These are phyloP conservation scores for Hypoxylon sp. DNA, from an alignment of 2,329 filamentous ascomycete species.

Conservation along the genomic window DNA sequence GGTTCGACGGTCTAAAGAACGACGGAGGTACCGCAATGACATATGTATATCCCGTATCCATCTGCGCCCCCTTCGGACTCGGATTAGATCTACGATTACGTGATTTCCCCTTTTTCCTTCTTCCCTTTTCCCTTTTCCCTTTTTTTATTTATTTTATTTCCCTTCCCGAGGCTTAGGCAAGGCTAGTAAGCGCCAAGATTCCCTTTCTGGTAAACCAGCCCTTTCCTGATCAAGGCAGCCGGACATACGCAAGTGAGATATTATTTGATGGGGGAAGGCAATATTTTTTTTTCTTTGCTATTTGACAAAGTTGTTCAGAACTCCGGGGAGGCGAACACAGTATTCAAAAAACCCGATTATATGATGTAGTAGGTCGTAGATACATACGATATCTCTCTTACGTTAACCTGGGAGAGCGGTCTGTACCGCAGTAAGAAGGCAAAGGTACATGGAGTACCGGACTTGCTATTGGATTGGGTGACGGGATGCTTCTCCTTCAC, in stretches of 20 bases:
- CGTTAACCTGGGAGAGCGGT: slow-evolving; percentile 25
- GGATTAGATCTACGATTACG: slow-evolving; percentile 34
- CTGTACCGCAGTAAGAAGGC: slow-evolving; percentile 11
- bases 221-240: slow-evolving; percentile 32
- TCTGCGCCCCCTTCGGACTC: slow-evolving; percentile 11
- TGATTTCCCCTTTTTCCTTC: slow-evolving; percentile 24
- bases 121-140: no score
- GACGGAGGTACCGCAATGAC: slow-evolving; percentile 7
- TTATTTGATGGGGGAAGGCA: slow-evolving; percentile 11
- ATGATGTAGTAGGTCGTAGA: slow-evolving; percentile 22
- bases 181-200: slow-evolving; percentile 44
- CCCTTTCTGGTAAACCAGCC: slow-evolving; percentile 11
- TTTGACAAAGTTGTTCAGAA: slow-evolving; percentile 23
- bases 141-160: neutral
- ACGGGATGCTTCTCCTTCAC: slow-evolving; percentile 36
- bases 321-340: slow-evolving; percentile 28
- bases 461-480: slow-evolving; percentile 19
- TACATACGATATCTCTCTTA: slow-evolving; percentile 25
- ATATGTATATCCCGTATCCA: slow-evolving; percentile 5
- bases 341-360: slow-evolving; percentile 7
- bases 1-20: slow-evolving; percentile 2
- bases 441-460: slow-evolving; percentile 14
- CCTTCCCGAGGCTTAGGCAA: slow-evolving; percentile 35
- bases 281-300: slow-evolving; percentile 21
- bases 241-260: slow-evolving; percentile 21